phyloP scores from a whole-genome alignment of 768 basidiomycete species.

The Lactifluus piperatus region DNA sequence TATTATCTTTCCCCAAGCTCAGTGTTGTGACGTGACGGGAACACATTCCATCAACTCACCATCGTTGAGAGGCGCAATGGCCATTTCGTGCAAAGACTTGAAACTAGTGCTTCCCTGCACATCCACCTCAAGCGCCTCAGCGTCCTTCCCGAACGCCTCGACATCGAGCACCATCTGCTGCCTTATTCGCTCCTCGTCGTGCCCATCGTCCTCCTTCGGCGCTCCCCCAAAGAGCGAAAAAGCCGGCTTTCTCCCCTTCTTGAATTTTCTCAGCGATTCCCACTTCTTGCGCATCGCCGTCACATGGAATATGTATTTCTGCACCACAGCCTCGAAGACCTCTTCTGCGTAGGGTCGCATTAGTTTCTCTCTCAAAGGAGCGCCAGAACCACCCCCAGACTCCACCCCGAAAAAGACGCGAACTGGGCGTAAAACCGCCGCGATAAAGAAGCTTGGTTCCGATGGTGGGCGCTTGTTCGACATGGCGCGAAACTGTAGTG shows the following conservation, averaged over 20 bases:
- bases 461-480: slow-evolving; percentile 60
- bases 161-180: slow-evolving; percentile 84
- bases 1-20: no score
- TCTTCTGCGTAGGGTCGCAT: slow-evolving; percentile 44
- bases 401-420: slow-evolving; percentile 62
- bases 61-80: slow-evolving; percentile 36
- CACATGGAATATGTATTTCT: slow-evolving; percentile 65
- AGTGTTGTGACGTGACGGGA: no score
- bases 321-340: slow-evolving; percentile 64
- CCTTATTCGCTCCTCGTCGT: slow-evolving; percentile 84
- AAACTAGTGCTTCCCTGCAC: slow-evolving; percentile 45
- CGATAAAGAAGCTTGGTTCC: slow-evolving; percentile 83
- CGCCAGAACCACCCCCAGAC: slow-evolving; percentile 50
- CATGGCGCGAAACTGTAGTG: slow-evolving; percentile 84
- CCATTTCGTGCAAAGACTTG: slow-evolving; percentile 48
- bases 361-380: slow-evolving; percentile 45
- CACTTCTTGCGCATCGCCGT: slow-evolving; percentile 87
- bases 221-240: slow-evolving; percentile 72
- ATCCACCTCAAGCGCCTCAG: slow-evolving; percentile 57
- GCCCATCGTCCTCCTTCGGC: slow-evolving; percentile 55
- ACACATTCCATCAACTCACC: slow-evolving; percentile 13
- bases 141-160: slow-evolving; percentile 74
- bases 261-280: slow-evolving; percentile 75
- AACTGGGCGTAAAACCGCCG: slow-evolving; percentile 71
- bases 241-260: slow-evolving; percentile 73